Conservation (phyloP, 176 grass and related monocot genomes). For the Oryza australiensis region DNA sequence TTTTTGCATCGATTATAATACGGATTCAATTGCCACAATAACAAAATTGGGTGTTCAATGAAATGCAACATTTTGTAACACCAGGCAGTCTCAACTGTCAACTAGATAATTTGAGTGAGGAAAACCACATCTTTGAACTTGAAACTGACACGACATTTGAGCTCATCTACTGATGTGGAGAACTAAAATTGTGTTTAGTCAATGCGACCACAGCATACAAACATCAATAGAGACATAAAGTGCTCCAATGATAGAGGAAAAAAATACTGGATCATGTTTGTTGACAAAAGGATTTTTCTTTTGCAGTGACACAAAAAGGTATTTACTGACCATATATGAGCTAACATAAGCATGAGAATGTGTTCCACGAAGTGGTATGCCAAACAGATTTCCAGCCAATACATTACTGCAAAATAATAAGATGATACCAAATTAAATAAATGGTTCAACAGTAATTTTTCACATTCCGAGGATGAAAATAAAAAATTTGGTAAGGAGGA, state of each 20-base stretch:
- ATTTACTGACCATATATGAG: slow-evolving; percentile 90
- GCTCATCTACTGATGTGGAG: slow-evolving; percentile 17
- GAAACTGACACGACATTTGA: slow-evolving; percentile 17
- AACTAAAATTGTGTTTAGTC: not conserved
- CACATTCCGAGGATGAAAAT: not conserved
- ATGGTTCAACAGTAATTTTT: not conserved
- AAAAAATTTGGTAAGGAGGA: not conserved
- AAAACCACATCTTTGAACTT: not conserved
- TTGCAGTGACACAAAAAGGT: not conserved
- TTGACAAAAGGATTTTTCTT: slow-evolving; percentile 15
- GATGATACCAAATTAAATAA: slow-evolving; percentile 38
- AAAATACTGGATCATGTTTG: not conserved
- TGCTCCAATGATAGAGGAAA: not conserved
- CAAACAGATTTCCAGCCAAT: slow-evolving; percentile 89
- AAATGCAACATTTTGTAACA: not conserved
- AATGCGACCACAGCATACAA: slow-evolving; percentile 2
- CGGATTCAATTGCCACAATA: not conserved
- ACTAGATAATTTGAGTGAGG: not conserved
- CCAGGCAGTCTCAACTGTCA: not conserved
- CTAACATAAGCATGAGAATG: slow-evolving; percentile 99
- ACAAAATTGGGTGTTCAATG: not conserved
- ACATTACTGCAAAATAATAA: slow-evolving; percentile 75
- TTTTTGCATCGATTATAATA: not conserved
- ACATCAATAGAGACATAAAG: not conserved
- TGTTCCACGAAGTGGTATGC: slow-evolving; percentile 95